A percentile compares a stretch with the other conserved stretches of the same genome.
Conservation (phyloP, 306 rosid genomes). For the Fagus sylvatica region DNA sequence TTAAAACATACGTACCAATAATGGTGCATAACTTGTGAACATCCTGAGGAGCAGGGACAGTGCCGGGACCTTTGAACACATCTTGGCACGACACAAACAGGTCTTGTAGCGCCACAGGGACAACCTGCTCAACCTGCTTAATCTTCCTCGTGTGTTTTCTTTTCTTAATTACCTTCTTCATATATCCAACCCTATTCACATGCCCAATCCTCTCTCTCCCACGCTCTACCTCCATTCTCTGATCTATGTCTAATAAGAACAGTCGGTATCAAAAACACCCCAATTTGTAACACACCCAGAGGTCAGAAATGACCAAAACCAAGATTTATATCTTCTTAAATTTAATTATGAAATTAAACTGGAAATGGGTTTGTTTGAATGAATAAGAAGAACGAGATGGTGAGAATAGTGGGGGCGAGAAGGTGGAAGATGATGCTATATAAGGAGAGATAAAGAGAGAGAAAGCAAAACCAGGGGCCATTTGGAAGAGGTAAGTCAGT, state of each 20-base stretch:
- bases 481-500: slow-evolving; percentile 15
- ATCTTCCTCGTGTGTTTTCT: slow-evolving; percentile 36
- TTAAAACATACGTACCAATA: slow-evolving; percentile 46
- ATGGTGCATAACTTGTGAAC: slow-evolving; percentile 50
- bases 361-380: slow-evolving; percentile 3
- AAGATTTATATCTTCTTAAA: neutral
- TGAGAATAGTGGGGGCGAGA: neutral
- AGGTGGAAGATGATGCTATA: slow-evolving; percentile 11
- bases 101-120: slow-evolving; percentile 38
- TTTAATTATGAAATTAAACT: neutral
- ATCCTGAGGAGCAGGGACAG: slow-evolving; percentile 57
- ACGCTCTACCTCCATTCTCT: slow-evolving; percentile 17
- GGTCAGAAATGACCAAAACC: neutral
- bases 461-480: slow-evolving; percentile 65
- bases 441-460: slow-evolving; percentile 23
- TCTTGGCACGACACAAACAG: slow-evolving; percentile 53
- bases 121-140: slow-evolving; percentile 4
- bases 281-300: neutral
- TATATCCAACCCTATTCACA: slow-evolving; percentile 44
- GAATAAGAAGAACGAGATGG: slow-evolving; percentile 9
- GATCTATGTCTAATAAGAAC: slow-evolving; percentile 25
- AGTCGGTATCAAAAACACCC: neutral
- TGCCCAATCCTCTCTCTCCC: slow-evolving; percentile 34
- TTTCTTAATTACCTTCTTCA: slow-evolving; percentile 30
- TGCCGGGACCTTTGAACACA: slow-evolving; percentile 59